Conservation (phyloP, 75 land plant species). For the Cupressus sempervirens region DNA sequence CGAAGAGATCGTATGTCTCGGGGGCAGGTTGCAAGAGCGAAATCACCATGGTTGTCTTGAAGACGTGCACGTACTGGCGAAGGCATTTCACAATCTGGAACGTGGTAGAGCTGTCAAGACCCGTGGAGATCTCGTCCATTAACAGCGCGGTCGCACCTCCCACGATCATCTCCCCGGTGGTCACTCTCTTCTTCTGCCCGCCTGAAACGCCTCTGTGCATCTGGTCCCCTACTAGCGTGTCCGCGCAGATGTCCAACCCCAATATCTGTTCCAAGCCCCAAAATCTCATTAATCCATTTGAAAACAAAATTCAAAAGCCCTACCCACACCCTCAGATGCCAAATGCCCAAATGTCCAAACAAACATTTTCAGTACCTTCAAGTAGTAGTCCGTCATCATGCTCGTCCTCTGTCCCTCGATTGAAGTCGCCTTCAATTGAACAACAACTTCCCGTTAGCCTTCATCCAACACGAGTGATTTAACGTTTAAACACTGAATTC, state of each 20-base stretch:
- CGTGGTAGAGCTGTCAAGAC: no score
- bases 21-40: no score
- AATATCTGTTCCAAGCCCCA: constrained; percentile 3
- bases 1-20: no score
- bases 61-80: no score
- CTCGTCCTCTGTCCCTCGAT: constrained; percentile 44
- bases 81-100: no score
- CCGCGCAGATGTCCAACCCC: constrained; percentile 17
- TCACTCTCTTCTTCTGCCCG: constrained; percentile 1
- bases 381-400: constrained; percentile 67
- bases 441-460: not conserved
- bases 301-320: no score
- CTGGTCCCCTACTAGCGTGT: not conserved
- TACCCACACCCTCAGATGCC: no score
- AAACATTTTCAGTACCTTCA: constrained; percentile 54
- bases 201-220: constrained; percentile 13
- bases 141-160: constrained; percentile 63
- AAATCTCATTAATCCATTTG: no score
- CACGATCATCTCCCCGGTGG: constrained; percentile 43
- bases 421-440: constrained; percentile 51
- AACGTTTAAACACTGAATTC: not conserved
- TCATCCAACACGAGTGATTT: no score
- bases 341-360: not conserved
- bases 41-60: no score
- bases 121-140: constrained; percentile 84